Evolutionary conservation across 768 basidiomycete species (phyloP).

Genomic region (Butyriboletus loyo): DNA sequence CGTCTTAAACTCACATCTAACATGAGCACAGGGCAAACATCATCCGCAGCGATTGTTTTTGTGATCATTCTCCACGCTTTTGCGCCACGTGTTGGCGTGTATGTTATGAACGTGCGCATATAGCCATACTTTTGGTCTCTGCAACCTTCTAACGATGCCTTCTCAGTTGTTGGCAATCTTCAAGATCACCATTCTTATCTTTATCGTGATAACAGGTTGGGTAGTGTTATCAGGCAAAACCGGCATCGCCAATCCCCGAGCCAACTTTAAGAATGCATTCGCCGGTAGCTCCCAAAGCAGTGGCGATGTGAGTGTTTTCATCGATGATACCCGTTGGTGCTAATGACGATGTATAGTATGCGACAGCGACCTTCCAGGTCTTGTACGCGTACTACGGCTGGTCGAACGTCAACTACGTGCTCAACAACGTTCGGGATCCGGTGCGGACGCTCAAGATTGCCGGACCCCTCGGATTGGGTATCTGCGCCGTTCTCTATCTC

Average conservation of each 20-base stretch:
- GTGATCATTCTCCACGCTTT: slow-evolving; percentile 53
- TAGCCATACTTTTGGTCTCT: neutral
- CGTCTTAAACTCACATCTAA: neutral
- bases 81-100: slow-evolving; percentile 45
- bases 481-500: slow-evolving; percentile 51
- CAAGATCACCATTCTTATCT: slow-evolving; percentile 53
- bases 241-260: slow-evolving; percentile 49
- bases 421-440: slow-evolving; percentile 60
- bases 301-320: slow-evolving; percentile 37
- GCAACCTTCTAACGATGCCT: slow-evolving; percentile 10
- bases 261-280: slow-evolving; percentile 57
- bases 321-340: neutral
- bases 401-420: slow-evolving; percentile 55
- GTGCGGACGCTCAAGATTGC: slow-evolving; percentile 61
- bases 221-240: slow-evolving; percentile 60
- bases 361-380: slow-evolving; percentile 63
- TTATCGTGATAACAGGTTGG: slow-evolving; percentile 57
- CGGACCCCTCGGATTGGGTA: slow-evolving; percentile 53
- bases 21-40: neutral
- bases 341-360: slow-evolving; percentile 40
- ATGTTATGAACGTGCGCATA: slow-evolving; percentile 52
- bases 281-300: slow-evolving; percentile 52
- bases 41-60: slow-evolving; percentile 43
- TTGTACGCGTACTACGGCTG: slow-evolving; percentile 50
- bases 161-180: slow-evolving; percentile 45